Conservation (phyloP, 108 stramenopile species). For the Asterionellopsis glacialis region DNA sequence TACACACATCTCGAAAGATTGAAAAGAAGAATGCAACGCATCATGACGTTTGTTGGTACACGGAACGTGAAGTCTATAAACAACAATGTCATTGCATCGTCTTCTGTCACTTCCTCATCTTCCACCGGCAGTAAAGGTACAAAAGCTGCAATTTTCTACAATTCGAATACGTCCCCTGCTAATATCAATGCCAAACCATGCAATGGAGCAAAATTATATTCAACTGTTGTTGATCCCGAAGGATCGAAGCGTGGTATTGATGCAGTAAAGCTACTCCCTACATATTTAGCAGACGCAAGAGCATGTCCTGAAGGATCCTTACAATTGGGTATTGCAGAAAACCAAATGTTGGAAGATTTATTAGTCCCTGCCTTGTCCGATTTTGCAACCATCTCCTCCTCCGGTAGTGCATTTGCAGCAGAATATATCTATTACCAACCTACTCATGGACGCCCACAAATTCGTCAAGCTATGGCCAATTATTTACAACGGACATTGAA, state of each 20-base stretch:
- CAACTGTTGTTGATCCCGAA: too few species aligned
- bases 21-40: too few species aligned
- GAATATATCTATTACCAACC: conserved; percentile 86
- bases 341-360: conserved; percentile 72
- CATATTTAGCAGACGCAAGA: conserved; percentile 70
- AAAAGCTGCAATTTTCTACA: too few species aligned
- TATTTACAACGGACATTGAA: conserved; percentile 55
- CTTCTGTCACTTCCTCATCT: too few species aligned
- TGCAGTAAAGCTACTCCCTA: conserved; percentile 54
- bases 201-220: too few species aligned
- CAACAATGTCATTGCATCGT: too few species aligned
- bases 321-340: conserved; percentile 79
- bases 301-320: conserved; percentile 68
- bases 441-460: conserved; percentile 56
- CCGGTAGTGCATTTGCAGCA: conserved; percentile 35
- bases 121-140: too few species aligned
- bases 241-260: conserved; percentile 28
- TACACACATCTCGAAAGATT: too few species aligned
- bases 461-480: conserved; percentile 46
- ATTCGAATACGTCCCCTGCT: too few species aligned
- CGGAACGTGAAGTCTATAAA: too few species aligned
- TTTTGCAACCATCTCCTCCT: conserved; percentile 12
- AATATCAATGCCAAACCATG: too few species aligned
- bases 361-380: conserved; percentile 39
- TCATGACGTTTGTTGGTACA: too few species aligned